Evolutionary conservation across 2,329 filamentous ascomycete genomes (phyloP), one percentile per base, ranked within the genome.

Genomic region (Cercospora sojina): DNA sequence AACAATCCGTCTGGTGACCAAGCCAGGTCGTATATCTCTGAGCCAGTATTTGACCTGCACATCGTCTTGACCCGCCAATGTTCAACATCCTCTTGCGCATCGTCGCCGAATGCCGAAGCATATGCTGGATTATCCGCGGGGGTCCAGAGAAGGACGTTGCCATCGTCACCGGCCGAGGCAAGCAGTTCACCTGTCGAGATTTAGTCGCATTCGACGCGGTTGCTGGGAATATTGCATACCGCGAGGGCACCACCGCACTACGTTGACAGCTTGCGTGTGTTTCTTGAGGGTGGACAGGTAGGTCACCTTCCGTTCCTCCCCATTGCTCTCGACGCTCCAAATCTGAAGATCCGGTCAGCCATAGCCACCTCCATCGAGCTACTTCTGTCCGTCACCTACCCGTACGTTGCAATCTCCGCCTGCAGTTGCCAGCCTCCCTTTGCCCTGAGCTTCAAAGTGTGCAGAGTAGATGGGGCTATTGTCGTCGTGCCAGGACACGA

Each of bases 401-500:
- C 95, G 87, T 75, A 99, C 93, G 82, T 97, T 94, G 79, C 96
- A 96, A 81, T 99, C 95, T 78, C 95, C 95, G 75, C 94, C 95
- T 69, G 90, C 94, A 9, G 95, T 99, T 66, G 95, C 95, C 70
- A 99, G 83, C 75, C 95, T 89, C 62, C 93, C 93, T 79, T 95
- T 97, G 70, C 92, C 93, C 77, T 92, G 86, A 57, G 92, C 92
- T 78, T 99, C 94, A 78, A 98, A 99, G 80, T 98, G 94, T 73
- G 93, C 92, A 51, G 94, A 97, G 83, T 98, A 99, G 78, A 99
- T 93, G 66, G 95, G 95, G 74, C 92, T 89, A 82, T 96, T 97
- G 77, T 97, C 92, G 80, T 97, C 92, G 81, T 99, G 96, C 95
- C 95, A 99, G 84, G 96, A 92, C 82, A 99, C 94, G 78, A 98